Percentiles rank a stretch among this genome's conserved stretches.
phyloP scores from a whole-genome alignment of 768 basidiomycete species.

The Suillus spraguei region DNA sequence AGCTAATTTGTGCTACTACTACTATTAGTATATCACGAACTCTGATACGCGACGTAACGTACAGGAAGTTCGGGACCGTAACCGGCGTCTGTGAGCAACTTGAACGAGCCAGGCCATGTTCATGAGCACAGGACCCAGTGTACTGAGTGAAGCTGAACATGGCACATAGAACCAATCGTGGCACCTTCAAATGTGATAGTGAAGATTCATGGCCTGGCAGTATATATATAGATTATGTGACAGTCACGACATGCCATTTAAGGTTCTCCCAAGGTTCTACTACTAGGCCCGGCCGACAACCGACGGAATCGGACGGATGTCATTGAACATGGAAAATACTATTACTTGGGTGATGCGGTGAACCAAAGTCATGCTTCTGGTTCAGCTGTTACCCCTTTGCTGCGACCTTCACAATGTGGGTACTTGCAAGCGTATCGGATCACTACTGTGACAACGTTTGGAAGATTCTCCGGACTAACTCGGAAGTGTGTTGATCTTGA shows the following conservation, averaged over 20 bases:
- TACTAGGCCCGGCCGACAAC: too few relatives aligned
- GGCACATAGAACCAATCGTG: background rate
- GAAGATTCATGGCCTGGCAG: background rate
- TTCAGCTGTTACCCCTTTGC: background rate
- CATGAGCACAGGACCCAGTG: background rate
- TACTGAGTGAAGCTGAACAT: background rate
- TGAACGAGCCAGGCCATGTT: background rate
- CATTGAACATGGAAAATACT: background rate
- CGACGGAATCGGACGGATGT: too few relatives aligned
- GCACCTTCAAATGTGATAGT: background rate
- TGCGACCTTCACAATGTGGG: background rate
- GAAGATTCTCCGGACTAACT: background rate
- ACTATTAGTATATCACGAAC: constrained; percentile 7
- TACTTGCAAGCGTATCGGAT: background rate
- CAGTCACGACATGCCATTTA: constrained; percentile 1
- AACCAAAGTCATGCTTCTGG: background rate
- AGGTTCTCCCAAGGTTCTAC: background rate
- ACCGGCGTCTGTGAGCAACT: background rate
- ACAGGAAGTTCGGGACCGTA: constrained; percentile 6
- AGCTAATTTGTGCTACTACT: background rate
- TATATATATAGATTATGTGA: background rate
- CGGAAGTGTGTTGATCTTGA: background rate
- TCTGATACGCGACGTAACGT: background rate
- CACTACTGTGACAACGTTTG: background rate
- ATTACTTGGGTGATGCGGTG: background rate